Base-by-base conservation (phyloP, 768 basidiomycete species). In the Mycena pura region DNA sequence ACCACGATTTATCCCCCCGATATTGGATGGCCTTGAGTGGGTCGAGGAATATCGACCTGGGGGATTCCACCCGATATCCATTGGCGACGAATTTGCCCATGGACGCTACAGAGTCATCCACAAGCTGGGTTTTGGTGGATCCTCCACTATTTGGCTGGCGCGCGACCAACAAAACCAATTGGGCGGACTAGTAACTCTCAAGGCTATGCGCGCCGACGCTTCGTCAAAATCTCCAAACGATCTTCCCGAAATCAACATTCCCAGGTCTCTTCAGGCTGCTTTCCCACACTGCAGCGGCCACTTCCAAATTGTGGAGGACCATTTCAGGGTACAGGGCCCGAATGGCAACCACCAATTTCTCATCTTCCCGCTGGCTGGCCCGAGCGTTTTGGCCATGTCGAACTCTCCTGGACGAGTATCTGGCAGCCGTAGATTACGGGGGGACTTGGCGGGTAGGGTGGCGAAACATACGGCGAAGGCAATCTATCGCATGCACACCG, bases 261-360 rank as follows among this genome's bases (percentile, higher is more conserved):
- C 79, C 21, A 73, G 73, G 51, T 73, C 74, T 48, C 75, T 82
- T 27, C 29, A 60, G 39, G 63, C 36, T 60, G 73, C 58, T 46
- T 67, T 73, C 46, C 70, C 69, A 28, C 73, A 75, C 56, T 70
- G 70, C n/a, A 70, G 71, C 59, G 41, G 38, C 52, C 10, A 63
- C 63, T 39, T 78, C 43, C 76, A 73, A 55, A 60, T 60, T 41
- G 67, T 80, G 14, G 69, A 79, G 6, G 73, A 84, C 68, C 74
- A 83, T 69, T 85, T 85, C 74, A 61, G 72, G 28, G 78, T 77
- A 53, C 62, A 71, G 19, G 81, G 84, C 21, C 82, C 82, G 1
- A 85, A 84, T 66, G 85, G 84, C 36, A 73, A 76, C 41, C 85
- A 86, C 68, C 77, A 76, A 24, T 83, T 75, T 65, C 77, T 85